Conservation (phyloP, 2,329 filamentous ascomycete species). For the Cadophora sp. region DNA sequence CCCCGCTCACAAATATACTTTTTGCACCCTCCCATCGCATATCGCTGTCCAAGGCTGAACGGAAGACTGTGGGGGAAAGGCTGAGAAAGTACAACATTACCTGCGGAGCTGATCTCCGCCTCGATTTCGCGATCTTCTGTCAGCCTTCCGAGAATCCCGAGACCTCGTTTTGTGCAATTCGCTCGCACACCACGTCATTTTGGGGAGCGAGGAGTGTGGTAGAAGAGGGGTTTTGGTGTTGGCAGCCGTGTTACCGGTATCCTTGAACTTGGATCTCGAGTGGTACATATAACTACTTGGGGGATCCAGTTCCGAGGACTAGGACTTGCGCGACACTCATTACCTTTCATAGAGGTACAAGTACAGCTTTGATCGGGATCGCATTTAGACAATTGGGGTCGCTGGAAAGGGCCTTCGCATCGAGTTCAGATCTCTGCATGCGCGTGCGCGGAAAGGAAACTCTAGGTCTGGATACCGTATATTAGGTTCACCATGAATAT, state of each 20-base stretch:
- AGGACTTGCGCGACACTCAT: background rate
- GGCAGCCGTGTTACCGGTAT: constrained; percentile 11
- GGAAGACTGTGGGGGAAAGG: background rate
- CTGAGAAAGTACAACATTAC: background rate
- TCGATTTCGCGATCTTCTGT: constrained; percentile 13
- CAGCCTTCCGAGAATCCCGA: constrained; percentile 30
- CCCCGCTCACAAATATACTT: background rate
- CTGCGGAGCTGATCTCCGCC: constrained; percentile 16
- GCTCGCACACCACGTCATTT: constrained; percentile 8
- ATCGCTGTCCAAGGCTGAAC: background rate
- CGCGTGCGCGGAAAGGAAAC: background rate
- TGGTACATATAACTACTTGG: constrained; percentile 6
- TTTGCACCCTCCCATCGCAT: background rate
- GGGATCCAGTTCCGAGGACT: background rate
- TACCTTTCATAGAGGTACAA: background rate
- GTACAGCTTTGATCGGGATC: background rate
- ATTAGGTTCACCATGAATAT: constrained; percentile 39
- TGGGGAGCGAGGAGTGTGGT: background rate
- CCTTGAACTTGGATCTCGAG: background rate
- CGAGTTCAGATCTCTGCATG: background rate
- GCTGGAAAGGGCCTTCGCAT: background rate
- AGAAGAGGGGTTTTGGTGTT: background rate
- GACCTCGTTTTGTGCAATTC: background rate
- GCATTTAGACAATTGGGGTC: background rate
- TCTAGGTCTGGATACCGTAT: background rate